A percentile compares a stretch with the other conserved stretches of the same genome.
Conservation (phyloP, 2,329 filamentous ascomycete species). For the Stagonosporopsis rhizophila region DNA sequence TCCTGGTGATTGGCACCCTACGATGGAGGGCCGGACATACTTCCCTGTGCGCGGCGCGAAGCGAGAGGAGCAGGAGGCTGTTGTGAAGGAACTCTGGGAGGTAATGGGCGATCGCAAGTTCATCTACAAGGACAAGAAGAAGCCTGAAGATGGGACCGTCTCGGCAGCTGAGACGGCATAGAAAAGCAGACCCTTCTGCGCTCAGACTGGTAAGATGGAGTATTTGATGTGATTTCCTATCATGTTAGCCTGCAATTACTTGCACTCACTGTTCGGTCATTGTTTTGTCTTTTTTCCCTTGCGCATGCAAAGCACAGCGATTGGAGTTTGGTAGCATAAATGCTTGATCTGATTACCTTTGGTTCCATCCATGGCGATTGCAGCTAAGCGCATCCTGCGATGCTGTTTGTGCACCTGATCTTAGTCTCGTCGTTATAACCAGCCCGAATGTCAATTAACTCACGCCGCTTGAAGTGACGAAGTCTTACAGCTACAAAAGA, state of each 20-base stretch:
- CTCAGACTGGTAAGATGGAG: neutral
- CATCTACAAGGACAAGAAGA: slow-evolving; percentile 25
- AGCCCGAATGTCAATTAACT: neutral
- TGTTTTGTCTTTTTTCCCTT: neutral
- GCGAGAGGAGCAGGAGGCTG: slow-evolving; percentile 38
- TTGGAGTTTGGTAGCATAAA: neutral
- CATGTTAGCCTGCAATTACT: neutral
- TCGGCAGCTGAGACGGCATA: slow-evolving; percentile 4
- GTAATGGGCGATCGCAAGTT: slow-evolving; percentile 47
- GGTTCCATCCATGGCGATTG: neutral
- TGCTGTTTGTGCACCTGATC: too few relatives aligned
- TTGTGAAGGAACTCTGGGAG: slow-evolving; percentile 47
- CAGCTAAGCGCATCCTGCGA: neutral
- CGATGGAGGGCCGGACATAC: slow-evolving; percentile 45
- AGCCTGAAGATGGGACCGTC: slow-evolving; percentile 1
- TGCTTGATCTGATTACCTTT: too few relatives aligned
- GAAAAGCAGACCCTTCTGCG: neutral
- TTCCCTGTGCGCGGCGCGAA: slow-evolving; percentile 44
- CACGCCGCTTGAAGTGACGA: neutral
- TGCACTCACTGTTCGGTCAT: neutral
- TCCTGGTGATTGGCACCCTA: slow-evolving; percentile 46
- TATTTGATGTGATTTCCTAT: neutral
- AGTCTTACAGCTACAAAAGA: neutral
- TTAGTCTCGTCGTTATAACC: neutral
- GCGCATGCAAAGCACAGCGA: neutral